phyloP scores from a whole-genome alignment of 2,329 filamentous ascomycete genomes.

The Mollisia scopiformis region DNA sequence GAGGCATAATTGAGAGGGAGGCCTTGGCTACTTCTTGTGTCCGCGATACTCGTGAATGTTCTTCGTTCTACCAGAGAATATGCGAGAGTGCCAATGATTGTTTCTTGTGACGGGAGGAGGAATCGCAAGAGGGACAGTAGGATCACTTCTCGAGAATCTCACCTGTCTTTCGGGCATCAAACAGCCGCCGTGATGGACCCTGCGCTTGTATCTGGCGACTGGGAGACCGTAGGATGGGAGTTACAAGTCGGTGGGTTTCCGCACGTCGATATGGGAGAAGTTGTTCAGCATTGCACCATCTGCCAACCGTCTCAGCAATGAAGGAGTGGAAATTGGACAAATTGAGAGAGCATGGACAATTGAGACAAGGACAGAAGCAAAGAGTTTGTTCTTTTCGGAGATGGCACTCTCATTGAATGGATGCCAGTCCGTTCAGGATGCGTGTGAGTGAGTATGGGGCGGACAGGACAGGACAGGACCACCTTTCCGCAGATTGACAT shows the following conservation, averaged over 20 bases:
- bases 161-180: constrained; percentile 17
- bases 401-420: background rate
- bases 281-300: constrained; percentile 1
- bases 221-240: constrained; percentile 5
- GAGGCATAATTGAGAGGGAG: constrained; percentile 11
- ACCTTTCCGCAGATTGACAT: background rate
- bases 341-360: background rate
- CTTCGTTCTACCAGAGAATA: background rate
- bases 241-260: constrained; percentile 7
- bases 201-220: constrained; percentile 6
- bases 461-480: background rate
- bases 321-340: background rate
- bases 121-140: background rate
- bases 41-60: background rate
- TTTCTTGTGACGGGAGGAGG: background rate
- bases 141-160: constrained; percentile 4
- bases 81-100: background rate
- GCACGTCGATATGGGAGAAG: background rate
- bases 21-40: constrained; percentile 18
- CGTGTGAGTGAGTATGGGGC: background rate
- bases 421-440: too few species aligned
- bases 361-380: background rate
- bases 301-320: background rate
- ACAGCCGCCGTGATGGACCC: constrained; percentile 13
- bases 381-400: background rate